These are phyloP conservation scores for Mycena leptocephala DNA, from an alignment of 768 basidiomycete species.

Conservation along the genomic window DNA sequence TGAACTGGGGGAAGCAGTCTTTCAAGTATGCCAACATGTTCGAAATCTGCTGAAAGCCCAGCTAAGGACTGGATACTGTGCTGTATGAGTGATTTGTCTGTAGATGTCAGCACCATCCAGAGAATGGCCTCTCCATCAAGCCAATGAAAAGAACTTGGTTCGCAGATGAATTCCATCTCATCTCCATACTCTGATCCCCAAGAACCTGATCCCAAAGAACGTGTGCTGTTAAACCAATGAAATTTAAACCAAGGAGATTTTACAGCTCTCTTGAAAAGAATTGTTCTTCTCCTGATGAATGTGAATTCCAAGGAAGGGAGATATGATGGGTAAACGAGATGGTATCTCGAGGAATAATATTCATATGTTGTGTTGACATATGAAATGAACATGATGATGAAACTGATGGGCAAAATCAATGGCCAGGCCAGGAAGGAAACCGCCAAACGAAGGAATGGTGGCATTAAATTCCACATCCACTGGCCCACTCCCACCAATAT, in stretches of 20 bases:
- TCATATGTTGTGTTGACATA: neutral
- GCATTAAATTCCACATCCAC: too few relatives aligned
- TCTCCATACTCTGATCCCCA: conserved; percentile 14
- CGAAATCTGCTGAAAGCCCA: conserved; percentile 23
- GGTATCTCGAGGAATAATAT: conserved; percentile 7
- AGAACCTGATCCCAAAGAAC: too few relatives aligned
- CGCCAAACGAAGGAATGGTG: neutral
- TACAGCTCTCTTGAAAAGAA: neutral
- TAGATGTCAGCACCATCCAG: conserved; percentile 23
- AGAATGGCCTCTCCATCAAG: conserved; percentile 28
- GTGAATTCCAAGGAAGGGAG: neutral
- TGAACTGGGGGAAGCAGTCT: conserved; percentile 13
- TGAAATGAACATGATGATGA: neutral
- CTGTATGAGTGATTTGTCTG: conserved; percentile 18
- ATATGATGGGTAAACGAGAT: conserved; percentile 12
- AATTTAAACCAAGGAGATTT: too few relatives aligned
- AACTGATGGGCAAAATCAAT: neutral
- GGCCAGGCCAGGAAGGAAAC: neutral
- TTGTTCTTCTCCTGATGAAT: neutral
- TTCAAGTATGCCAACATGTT: conserved; percentile 17
- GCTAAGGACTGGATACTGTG: conserved; percentile 26
- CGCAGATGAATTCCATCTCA: conserved; percentile 15
- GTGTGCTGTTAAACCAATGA: neutral
- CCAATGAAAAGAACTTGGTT: conserved; percentile 14
- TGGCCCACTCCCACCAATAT: too few relatives aligned